phyloP scores from a whole-genome alignment of 371 early-diverging fungal species.

The Coemansia sp. region DNA sequence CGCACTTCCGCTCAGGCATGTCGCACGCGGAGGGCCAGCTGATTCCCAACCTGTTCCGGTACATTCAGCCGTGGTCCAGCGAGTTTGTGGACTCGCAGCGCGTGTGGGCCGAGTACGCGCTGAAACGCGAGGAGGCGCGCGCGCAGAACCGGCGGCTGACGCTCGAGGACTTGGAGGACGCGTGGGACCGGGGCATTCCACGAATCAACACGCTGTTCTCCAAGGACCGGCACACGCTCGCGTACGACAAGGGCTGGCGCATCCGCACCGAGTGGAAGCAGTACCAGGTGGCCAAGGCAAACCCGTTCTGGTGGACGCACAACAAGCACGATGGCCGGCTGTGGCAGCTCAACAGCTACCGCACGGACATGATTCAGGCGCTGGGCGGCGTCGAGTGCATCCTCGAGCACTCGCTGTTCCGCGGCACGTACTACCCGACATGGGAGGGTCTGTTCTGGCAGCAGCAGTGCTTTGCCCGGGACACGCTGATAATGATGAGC shows the following conservation, averaged over 20 bases:
- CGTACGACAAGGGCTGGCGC: conserved; percentile 99
- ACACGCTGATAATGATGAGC: conserved; percentile 47
- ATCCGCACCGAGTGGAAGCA: conserved; percentile 96
- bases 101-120: conserved; percentile 98
- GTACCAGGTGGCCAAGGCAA: conserved; percentile 92
- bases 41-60: conserved; percentile 97
- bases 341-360: conserved; percentile 95
- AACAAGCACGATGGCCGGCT: conserved; percentile 95
- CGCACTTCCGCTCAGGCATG: conserved; percentile 98
- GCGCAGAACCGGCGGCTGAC: conserved; percentile 94
- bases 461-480: conserved; percentile 57
- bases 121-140: conserved; percentile 95
- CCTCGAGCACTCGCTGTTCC: conserved; percentile 97
- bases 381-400: conserved; percentile 98
- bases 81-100: conserved; percentile 98
- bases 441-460: conserved; percentile 99
- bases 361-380: conserved; percentile 98
- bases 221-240: conserved; percentile 96
- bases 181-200: conserved; percentile 99
- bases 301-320: conserved; percentile 96
- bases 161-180: conserved; percentile 95
- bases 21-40: conserved; percentile 95
- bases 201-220: conserved; percentile 95
- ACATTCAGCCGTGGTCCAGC: conserved; percentile 97
- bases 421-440: conserved; percentile 95